Conservation (phyloP, 768 basidiomycete genomes). For the Xerocomellus dryophilus region DNA sequence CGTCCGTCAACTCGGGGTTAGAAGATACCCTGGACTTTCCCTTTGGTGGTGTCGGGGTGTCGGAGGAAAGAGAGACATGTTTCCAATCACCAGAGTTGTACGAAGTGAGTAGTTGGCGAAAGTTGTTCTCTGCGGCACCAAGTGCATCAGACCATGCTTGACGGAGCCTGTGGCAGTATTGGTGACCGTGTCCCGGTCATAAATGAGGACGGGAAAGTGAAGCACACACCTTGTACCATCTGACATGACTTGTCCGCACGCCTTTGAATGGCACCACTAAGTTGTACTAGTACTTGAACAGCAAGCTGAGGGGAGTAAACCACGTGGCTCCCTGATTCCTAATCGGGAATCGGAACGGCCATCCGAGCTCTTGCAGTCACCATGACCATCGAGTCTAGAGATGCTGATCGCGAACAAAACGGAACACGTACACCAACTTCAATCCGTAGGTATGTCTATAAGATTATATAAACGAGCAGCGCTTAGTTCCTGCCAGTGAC, state of each 20-base stretch:
- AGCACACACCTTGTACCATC: slow-evolving; percentile 58
- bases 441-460: slow-evolving; percentile 7
- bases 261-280: background rate
- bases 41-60: slow-evolving; percentile 48
- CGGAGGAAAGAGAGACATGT: slow-evolving; percentile 53
- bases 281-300: background rate
- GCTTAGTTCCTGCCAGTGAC: slow-evolving; percentile 28
- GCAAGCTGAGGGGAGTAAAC: background rate
- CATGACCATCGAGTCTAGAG: slow-evolving; percentile 5
- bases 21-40: slow-evolving; percentile 55
- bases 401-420: background rate
- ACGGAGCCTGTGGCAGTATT: slow-evolving; percentile 54
- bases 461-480: background rate
- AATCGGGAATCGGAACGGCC: background rate
- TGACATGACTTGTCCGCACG: slow-evolving; percentile 40
- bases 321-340: slow-evolving; percentile 7
- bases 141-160: slow-evolving; percentile 81
- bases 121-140: slow-evolving; percentile 69
- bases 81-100: slow-evolving; percentile 76
- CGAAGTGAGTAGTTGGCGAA: slow-evolving; percentile 74
- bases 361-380: background rate
- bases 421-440: background rate
- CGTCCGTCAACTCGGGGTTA: slow-evolving; percentile 64
- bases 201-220: background rate
- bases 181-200: background rate